Evolutionary conservation across 2,329 filamentous ascomycete species (phyloP).

Genomic region (Orbilia ellipsospora): DNA sequence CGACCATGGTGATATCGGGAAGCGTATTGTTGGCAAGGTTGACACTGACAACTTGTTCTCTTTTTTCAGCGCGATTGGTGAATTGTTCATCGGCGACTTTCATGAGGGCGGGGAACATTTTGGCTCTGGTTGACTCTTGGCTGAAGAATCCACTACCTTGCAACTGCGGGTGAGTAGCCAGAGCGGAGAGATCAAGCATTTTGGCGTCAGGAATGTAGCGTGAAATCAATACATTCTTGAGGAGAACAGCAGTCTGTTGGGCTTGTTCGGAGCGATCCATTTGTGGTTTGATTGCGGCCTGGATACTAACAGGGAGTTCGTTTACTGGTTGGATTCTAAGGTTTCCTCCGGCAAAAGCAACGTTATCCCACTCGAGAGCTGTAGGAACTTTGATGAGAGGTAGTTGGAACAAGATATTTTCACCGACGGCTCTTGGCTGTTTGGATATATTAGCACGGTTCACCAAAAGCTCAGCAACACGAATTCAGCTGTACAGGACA

Average conservation of each 20-base stretch:
- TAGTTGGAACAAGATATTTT: slow-evolving; percentile 75
- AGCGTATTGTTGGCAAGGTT: slow-evolving; percentile 84
- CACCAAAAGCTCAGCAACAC: too few species aligned
- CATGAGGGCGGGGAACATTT: slow-evolving; percentile 94
- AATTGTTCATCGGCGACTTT: slow-evolving; percentile 83
- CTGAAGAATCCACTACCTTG: slow-evolving; percentile 80
- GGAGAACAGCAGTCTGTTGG: slow-evolving; percentile 65
- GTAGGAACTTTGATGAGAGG: slow-evolving; percentile 73
- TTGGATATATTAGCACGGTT: slow-evolving; percentile 64
- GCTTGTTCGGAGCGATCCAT: slow-evolving; percentile 52
- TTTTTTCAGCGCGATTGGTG: slow-evolving; percentile 76
- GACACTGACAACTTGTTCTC: slow-evolving; percentile 82
- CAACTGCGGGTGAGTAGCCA: slow-evolving; percentile 78
- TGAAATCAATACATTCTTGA: slow-evolving; percentile 76
- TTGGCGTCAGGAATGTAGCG: slow-evolving; percentile 79
- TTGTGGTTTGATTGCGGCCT: slow-evolving; percentile 59
- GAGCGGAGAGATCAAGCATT: slow-evolving; percentile 82
- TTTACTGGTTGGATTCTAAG: slow-evolving; percentile 64
- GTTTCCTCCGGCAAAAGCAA: slow-evolving; percentile 73
- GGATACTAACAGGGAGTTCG: slow-evolving; percentile 51
- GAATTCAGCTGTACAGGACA: slow-evolving; percentile 60
- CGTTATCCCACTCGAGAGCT: slow-evolving; percentile 75
- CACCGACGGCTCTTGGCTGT: slow-evolving; percentile 76
- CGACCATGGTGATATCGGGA: slow-evolving; percentile 76
- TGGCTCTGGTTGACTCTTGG: slow-evolving; percentile 76